These are phyloP conservation scores for Oryza rufipogon DNA, from an alignment of 176 grass and related monocot genomes.

Conservation along the genomic window DNA sequence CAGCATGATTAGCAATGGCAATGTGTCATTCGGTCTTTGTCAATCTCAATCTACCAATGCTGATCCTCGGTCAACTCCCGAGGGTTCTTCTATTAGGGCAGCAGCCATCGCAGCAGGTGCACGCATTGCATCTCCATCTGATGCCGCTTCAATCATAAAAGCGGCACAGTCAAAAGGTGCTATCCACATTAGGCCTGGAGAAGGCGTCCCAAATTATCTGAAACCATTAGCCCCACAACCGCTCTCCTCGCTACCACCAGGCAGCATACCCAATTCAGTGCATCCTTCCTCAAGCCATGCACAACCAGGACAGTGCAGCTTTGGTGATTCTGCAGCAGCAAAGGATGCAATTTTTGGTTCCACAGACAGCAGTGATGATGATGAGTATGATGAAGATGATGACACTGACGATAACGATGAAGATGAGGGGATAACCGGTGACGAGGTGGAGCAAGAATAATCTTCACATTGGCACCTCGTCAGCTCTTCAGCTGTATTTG, in stretches of 20 bases:
- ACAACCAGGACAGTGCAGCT: constrained; percentile 13
- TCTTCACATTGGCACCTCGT: neutral
- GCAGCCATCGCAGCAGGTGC: constrained; percentile 62
- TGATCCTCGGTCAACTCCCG: constrained; percentile 25
- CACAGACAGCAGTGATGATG: constrained; percentile 42
- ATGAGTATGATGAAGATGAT: constrained; percentile 42
- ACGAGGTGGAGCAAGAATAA: constrained; percentile 47
- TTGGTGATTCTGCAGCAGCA: constrained; percentile 40
- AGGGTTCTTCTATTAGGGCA: constrained; percentile 57
- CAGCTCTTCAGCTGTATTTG: constrained; percentile 9
- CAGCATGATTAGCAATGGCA: constrained; percentile 37
- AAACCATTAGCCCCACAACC: constrained; percentile 53
- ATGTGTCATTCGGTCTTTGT: constrained; percentile 29
- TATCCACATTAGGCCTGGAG: constrained; percentile 53
- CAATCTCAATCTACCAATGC: constrained; percentile 29
- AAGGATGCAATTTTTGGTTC: constrained; percentile 61
- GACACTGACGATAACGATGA: constrained; percentile 22
- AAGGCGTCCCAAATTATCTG: constrained; percentile 46
- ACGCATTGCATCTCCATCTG: constrained; percentile 55
- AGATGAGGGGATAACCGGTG: constrained; percentile 40
- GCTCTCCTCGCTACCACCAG: neutral
- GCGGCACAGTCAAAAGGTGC: constrained; percentile 54
- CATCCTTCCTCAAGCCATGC: constrained; percentile 31
- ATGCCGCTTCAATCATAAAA: constrained; percentile 68
- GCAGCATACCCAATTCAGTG: constrained; percentile 11